Base-by-base conservation (phyloP, 306 rosid species). In the Prunus davidiana region DNA sequence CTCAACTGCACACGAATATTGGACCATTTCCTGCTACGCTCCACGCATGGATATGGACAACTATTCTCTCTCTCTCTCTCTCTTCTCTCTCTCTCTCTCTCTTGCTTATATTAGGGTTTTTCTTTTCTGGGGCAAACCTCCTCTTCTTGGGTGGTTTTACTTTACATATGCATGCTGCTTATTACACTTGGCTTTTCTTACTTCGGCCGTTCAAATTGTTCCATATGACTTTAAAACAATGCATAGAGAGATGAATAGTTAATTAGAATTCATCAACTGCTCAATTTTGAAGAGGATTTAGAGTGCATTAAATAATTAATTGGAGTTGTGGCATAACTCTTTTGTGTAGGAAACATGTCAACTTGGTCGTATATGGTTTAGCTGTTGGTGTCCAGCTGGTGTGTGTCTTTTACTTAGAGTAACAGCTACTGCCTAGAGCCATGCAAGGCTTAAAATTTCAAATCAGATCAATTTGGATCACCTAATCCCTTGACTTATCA, bases 401-500 rank as follows among this genome's bases (percentile, higher is more conserved):
- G 52, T 66, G 71, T 65, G 74, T 47, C 73, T 57, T 81, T 79
- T 84, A 50, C 93, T 88, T 85, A 1, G 86, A 88, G 90, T 81
- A 81, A 78, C 88, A 81, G 82, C 85, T 82, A 88, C 84, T 41
- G 49, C 78, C 68, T 54, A 51, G 19, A 6, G 38, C 55, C 56
- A 22, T 47, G 22, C 45, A 25, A 6, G 13, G 47, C 8, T 12
- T 41, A n/a, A 43, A 14, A n/a, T 25, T 65, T 69, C 55, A 52
- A 71, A 56, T 67, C 46, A 47, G 51, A 34, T 41, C 24, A 49
- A 63, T 60, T 65, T 2, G 64, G 78, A 67, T 80, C 46, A 85
- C 89, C 93, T 74, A 85, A 88, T 82, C 73, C 74, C 71, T 82
- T 80, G 87, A 88, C 86, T 72, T 28, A 16, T 45, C 45, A 15